Evolutionary conservation across 225 moss, liverwort and hornwort genomes (phyloP).

Genomic region (Pseudisothecium myosuroides): DNA sequence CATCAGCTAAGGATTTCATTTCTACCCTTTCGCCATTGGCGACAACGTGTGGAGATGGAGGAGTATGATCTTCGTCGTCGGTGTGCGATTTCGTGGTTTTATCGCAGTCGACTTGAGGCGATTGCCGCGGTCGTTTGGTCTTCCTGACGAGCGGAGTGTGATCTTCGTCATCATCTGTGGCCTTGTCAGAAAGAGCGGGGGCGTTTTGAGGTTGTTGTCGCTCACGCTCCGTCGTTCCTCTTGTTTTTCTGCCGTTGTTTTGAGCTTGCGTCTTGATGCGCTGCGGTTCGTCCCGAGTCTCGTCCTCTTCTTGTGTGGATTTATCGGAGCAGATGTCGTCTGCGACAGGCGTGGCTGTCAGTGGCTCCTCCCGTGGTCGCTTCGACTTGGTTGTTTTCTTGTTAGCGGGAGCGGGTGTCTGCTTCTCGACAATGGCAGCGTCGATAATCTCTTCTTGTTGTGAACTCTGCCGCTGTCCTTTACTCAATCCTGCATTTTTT

Average conservation of each 20-base stretch:
- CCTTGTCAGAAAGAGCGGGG: neutral
- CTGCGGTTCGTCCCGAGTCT: neutral
- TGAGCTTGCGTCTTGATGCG: neutral
- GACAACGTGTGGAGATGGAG: neutral
- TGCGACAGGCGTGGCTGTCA: neutral
- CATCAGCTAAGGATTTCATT: neutral
- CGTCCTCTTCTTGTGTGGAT: neutral
- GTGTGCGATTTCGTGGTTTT: neutral
- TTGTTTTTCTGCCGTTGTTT: neutral
- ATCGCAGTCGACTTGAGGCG: neutral
- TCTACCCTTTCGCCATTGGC: neutral
- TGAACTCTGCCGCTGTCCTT: neutral
- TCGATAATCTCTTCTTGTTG: neutral
- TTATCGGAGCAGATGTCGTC: neutral
- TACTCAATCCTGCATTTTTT: neutral
- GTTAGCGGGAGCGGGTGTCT: neutral
- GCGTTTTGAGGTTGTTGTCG: neutral
- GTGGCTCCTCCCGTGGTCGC: neutral
- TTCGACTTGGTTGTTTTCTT: neutral
- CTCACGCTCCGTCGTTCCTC: neutral
- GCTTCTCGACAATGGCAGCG: neutral
- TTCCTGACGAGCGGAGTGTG: neutral
- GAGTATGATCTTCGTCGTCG: neutral
- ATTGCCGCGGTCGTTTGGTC: neutral
- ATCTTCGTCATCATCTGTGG: neutral